Evolutionary conservation across 768 basidiomycete genomes (phyloP).

Genomic region (Mycena chlorophos): DNA sequence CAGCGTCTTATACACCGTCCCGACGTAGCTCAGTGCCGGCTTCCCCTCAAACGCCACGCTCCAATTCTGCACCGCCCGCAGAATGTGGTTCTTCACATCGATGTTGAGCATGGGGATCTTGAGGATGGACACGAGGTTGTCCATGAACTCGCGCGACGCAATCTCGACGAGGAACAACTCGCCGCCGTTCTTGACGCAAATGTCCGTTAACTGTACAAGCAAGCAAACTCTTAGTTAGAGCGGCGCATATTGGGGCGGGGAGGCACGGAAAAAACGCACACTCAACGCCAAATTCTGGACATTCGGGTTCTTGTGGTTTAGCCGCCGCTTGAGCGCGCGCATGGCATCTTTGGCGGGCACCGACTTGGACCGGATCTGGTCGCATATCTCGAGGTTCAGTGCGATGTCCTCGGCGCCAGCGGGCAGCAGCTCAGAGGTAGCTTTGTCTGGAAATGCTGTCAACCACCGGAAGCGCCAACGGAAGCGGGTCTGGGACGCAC

Average conservation of each 20-base stretch:
- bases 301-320: slow-evolving; percentile 95
- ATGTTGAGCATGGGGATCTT: slow-evolving; percentile 74
- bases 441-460: slow-evolving; percentile 64
- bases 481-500: slow-evolving; percentile 42
- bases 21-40: slow-evolving; percentile 67
- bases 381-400: slow-evolving; percentile 91
- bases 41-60: slow-evolving; percentile 86
- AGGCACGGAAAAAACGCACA: slow-evolving; percentile 53
- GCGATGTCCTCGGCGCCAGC: slow-evolving; percentile 87
- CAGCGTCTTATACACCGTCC: slow-evolving; percentile 77
- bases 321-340: slow-evolving; percentile 81
- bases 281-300: slow-evolving; percentile 86
- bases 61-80: slow-evolving; percentile 91
- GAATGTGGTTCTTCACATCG: slow-evolving; percentile 79
- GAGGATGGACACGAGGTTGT: slow-evolving; percentile 87
- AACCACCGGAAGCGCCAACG: neutral
- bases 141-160: slow-evolving; percentile 88
- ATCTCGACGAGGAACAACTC: slow-evolving; percentile 86
- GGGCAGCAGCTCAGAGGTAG: slow-evolving; percentile 88
- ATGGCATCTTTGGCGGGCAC: slow-evolving; percentile 84
- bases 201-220: slow-evolving; percentile 70
- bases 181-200: slow-evolving; percentile 96
- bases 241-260: too few relatives aligned
- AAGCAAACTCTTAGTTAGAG: neutral
- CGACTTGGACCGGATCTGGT: slow-evolving; percentile 92